Evolutionary conservation across 164 flowering plant species (phyloP).

Genomic region (Aristolochia contorta): DNA sequence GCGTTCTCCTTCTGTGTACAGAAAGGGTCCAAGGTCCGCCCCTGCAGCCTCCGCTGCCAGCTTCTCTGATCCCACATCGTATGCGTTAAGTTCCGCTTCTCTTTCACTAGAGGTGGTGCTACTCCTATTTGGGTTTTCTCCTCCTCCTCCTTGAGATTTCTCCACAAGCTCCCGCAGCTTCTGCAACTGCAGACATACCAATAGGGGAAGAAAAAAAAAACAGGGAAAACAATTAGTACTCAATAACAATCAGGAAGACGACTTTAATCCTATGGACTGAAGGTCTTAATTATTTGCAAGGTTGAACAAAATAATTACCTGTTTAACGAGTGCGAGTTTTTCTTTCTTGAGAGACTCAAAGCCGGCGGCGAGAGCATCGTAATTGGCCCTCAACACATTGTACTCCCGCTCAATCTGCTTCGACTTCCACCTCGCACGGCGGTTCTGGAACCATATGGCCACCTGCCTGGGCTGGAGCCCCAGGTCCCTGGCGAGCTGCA

Average conservation of each 20-base stretch:
- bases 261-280: not conserved
- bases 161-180: slow-evolving; percentile 26
- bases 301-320: slow-evolving; percentile 49
- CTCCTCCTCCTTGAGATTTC: slow-evolving; percentile 9
- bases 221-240: not conserved
- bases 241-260: not conserved
- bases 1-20: slow-evolving; percentile 16
- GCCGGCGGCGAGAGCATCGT: slow-evolving; percentile 29
- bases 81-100: not conserved
- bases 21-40: slow-evolving; percentile 7
- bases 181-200: slow-evolving; percentile 29
- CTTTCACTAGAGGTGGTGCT: slow-evolving; percentile 4
- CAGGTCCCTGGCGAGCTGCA: slow-evolving; percentile 51
- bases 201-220: not conserved
- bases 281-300: no score
- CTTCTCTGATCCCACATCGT: slow-evolving; percentile 15
- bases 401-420: slow-evolving; percentile 65
- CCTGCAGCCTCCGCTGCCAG: slow-evolving; percentile 18
- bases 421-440: slow-evolving; percentile 74
- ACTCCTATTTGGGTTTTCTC: not conserved
- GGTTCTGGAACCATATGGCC: slow-evolving; percentile 94
- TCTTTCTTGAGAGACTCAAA: slow-evolving; percentile 46
- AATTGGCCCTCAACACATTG: slow-evolving; percentile 26
- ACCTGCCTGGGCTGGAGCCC: slow-evolving; percentile 71
- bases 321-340: slow-evolving; percentile 33